These are phyloP conservation scores for Sphaerobolus stellatus DNA, from an alignment of 1,284 basidiomycete genomes.

Conservation along the genomic window DNA sequence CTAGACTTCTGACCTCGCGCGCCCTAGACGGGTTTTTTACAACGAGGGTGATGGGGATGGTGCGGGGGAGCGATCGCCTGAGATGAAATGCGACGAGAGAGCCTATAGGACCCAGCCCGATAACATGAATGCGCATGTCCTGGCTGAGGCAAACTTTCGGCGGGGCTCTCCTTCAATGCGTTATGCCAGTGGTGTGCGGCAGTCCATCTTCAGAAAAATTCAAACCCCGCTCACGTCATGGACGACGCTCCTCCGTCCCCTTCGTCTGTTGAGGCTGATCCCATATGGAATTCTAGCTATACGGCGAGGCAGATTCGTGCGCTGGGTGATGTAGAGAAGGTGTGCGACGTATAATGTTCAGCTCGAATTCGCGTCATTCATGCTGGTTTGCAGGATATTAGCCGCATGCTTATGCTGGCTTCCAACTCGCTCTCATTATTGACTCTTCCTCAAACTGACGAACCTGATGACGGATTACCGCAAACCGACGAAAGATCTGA, in stretches of 20 bases:
- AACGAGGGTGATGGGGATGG: constrained; percentile 65
- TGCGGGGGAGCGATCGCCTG: constrained; percentile 53
- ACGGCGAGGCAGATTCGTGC: constrained; percentile 76
- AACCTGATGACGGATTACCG: constrained; percentile 59
- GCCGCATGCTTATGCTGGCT: constrained; percentile 66
- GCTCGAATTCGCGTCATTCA: neutral
- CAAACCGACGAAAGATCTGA: constrained; percentile 80
- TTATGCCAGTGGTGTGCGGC: too few species aligned
- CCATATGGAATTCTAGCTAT: constrained; percentile 20
- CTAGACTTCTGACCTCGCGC: constrained; percentile 28
- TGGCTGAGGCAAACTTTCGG: neutral
- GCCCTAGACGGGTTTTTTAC: constrained; percentile 48
- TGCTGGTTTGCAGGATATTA: constrained; percentile 59
- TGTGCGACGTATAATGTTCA: constrained; percentile 27
- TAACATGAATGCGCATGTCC: constrained; percentile 69
- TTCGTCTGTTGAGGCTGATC: neutral
- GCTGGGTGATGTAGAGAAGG: constrained; percentile 80
- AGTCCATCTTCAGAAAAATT: neutral
- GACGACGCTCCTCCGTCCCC: too few species aligned
- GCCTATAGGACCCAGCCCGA: constrained; percentile 81
- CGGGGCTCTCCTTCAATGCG: too few species aligned
- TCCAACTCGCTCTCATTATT: constrained; percentile 74
- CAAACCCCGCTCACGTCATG: too few species aligned
- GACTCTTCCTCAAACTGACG: constrained; percentile 75
- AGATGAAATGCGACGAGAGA: constrained; percentile 79